Evolutionary conservation across 345 rosid genomes (phyloP).

Genomic region (Microthlaspi erraticum): DNA sequence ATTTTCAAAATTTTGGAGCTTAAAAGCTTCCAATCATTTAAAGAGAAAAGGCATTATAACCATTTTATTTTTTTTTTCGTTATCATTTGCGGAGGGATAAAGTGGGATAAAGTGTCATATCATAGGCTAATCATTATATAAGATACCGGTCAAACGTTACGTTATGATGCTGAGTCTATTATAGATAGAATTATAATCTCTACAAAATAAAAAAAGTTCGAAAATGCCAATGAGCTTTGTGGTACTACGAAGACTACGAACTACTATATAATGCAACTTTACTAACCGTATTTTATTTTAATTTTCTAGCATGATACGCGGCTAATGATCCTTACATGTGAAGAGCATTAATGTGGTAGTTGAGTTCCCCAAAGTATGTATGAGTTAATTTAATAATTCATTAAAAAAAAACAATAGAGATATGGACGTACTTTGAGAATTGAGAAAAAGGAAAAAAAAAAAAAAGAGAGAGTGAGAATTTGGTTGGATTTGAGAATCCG

Average conservation of each 20-base stretch:
- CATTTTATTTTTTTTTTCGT: background rate
- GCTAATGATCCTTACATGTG: constrained; percentile 75
- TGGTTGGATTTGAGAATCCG: constrained; percentile 41
- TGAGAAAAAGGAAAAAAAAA: too few relatives aligned
- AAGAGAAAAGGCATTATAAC: constrained; percentile 24
- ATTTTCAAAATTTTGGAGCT: background rate
- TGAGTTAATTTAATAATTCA: constrained; percentile 5
- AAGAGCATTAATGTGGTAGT: constrained; percentile 46
- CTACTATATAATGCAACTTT: constrained; percentile 25
- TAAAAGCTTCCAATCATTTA: constrained; percentile 33
- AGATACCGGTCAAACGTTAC: constrained; percentile 42
- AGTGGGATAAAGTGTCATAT: constrained; percentile 38
- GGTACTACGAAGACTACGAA: constrained; percentile 34
- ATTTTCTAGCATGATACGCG: constrained; percentile 51
- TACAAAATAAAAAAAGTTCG: background rate
- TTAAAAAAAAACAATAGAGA: background rate
- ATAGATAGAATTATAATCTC: constrained; percentile 1
- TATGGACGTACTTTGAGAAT: constrained; percentile 26
- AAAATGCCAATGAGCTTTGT: constrained; percentile 40
- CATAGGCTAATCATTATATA: constrained; percentile 33
- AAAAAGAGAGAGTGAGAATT: constrained; percentile 28
- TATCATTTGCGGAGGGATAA: constrained; percentile 23
- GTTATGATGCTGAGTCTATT: constrained; percentile 23
- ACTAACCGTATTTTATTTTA: constrained; percentile 22
- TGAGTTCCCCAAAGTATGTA: constrained; percentile 33